Evolutionary conservation across 495 filamentous ascomycete species (phyloP), one percentile per base, ranked within the genome.

Genomic region (Neurospora terricola): DNA sequence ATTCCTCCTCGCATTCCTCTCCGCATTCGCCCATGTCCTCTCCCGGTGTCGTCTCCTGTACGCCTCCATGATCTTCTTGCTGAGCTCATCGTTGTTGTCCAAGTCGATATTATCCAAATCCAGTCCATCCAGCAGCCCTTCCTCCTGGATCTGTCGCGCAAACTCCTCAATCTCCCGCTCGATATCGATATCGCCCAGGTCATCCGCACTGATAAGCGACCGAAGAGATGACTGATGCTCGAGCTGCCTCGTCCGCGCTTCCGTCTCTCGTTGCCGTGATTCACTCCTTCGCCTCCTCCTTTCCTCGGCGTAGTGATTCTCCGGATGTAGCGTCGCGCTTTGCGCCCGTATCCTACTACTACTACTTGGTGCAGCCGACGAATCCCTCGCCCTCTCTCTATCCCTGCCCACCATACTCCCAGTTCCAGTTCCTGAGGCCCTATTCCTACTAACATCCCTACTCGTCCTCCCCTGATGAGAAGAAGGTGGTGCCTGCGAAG

Each of bases 221-320:
- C 94, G 85, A 75, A 97, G 84, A 73, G 93, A 96, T 0, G 91
- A 89, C 82, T 97, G 94, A 75, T 97, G 94, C 79, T 93, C 92
- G 69, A 97, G 84, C 45, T 88, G 90, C 21, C 76, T 21, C 40
- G 38, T 38, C 72, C 91, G 80, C 59, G 80, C 81, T 70, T 77
- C 77, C 37, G 74, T 75, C 39, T 75, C 77, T 21, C 81, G 71
- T 48, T 82, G 83, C n/a, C 78, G 75, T 14, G 77, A 80, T 73
- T 80, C 83, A 69, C 79, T 78, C 59, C 83, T 75, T 70, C 77
- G 76, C 42, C 82, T 78, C 69, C 82, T 79, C 73, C 80, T 76
- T 36, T 82, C 81, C 6, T 82, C 81, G 0, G 73, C 75, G 27
- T 37, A 43, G 3, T 70, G 30, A n/a, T 69, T 23, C 18, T 81